These are phyloP conservation scores for Heritiera fomes DNA, from an alignment of 345 rosid species.

Conservation along the genomic window DNA sequence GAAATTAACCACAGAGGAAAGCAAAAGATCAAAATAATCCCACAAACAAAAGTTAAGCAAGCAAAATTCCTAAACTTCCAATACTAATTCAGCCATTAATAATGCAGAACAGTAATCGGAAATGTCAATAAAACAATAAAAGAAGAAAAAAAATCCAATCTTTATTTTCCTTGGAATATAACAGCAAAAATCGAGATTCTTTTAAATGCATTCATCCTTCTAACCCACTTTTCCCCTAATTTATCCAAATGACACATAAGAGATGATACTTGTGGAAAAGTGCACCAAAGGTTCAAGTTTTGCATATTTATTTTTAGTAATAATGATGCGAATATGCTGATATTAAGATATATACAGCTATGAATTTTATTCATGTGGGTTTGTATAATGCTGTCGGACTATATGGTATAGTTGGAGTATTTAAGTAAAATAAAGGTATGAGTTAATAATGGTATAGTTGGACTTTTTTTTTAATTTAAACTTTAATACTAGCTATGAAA, in stretches of 20 bases:
- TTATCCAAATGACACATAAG: too few relatives aligned
- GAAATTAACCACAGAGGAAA: slow-evolving; percentile 73
- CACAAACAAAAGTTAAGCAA: slow-evolving; percentile 2
- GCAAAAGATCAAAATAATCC: not conserved
- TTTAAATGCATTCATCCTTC: too few relatives aligned
- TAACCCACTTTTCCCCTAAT: too few relatives aligned
- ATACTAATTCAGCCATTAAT: slow-evolving; percentile 10
- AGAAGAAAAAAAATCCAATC: too few relatives aligned
- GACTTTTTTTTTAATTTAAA: not conserved
- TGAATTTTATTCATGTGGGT: slow-evolving; percentile 7
- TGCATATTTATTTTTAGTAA: too few relatives aligned
- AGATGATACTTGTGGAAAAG: not conserved
- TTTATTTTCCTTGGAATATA: too few relatives aligned
- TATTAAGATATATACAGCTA: not conserved
- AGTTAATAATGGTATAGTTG: not conserved
- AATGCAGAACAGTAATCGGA: not conserved
- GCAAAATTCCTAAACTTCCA: not conserved
- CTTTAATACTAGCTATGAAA: not conserved
- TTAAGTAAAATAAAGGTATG: not conserved
- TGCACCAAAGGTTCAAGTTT: too few relatives aligned
- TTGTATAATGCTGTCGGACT: not conserved
- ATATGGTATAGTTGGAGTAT: slow-evolving; percentile 4
- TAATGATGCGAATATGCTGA: too few relatives aligned
- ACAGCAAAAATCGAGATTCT: too few relatives aligned
- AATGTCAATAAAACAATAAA: too few relatives aligned